These are phyloP conservation scores for Albugo candida DNA, from an alignment of 352 stramenopile genomes.

Conservation along the genomic window DNA sequence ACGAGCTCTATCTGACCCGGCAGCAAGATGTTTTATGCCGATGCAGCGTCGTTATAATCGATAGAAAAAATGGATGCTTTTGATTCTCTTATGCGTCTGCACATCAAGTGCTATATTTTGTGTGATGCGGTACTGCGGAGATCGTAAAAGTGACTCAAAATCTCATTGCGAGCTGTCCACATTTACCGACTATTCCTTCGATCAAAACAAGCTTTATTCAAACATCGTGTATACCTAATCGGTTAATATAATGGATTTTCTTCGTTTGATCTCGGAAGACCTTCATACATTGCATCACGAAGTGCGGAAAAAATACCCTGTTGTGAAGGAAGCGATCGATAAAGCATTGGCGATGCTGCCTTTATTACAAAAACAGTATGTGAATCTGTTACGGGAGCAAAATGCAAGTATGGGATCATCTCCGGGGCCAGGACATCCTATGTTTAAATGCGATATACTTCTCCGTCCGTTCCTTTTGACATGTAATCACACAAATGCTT, in stretches of 20 bases:
- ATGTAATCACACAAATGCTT: conserved; percentile 93
- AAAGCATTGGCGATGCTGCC: conserved; percentile 86
- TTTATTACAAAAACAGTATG: conserved; percentile 90
- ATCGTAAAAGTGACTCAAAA: too few relatives aligned
- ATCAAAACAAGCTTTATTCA: too few relatives aligned
- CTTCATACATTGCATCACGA: conserved; percentile 68
- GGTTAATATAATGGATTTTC: conserved; percentile 66
- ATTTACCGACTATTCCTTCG: too few relatives aligned
- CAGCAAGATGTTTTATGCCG: too few relatives aligned
- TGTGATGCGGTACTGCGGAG: too few relatives aligned
- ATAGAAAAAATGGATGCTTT: too few relatives aligned
- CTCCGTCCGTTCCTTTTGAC: conserved; percentile 92
- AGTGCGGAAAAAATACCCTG: conserved; percentile 81
- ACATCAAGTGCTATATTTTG: too few relatives aligned
- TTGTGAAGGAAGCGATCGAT: conserved; percentile 92
- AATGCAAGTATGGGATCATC: conserved; percentile 7
- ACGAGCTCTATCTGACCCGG: too few relatives aligned
- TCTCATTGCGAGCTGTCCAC: too few relatives aligned
- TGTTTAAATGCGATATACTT: conserved; percentile 90
- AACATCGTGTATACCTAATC: neutral
- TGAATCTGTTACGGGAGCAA: conserved; percentile 51
- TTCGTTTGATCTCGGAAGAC: conserved; percentile 77
- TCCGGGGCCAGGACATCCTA: conserved; percentile 75
- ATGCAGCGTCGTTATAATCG: too few relatives aligned
- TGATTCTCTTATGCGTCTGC: too few relatives aligned